Conservation (phyloP, 2,329 filamentous ascomycete species). For the Talaromyces pinophilus region DNA sequence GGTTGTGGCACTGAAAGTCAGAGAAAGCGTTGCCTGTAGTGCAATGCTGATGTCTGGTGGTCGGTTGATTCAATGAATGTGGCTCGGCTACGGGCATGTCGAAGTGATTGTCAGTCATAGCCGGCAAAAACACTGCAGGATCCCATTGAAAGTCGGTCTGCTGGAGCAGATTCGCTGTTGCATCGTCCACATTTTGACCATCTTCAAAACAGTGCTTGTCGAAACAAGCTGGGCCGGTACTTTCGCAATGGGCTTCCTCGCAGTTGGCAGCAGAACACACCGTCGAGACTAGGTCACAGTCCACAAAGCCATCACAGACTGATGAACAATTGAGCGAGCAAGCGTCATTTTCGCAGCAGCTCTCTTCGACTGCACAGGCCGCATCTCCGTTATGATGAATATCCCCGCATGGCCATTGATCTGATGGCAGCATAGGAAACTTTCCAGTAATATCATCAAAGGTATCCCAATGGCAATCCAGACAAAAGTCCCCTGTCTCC, state of each 20-base stretch:
- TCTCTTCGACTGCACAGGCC: slow-evolving; percentile 35
- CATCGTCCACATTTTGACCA: slow-evolving; percentile 30
- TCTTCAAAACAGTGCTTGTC: slow-evolving; percentile 41
- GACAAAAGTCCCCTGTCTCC: slow-evolving; percentile 39
- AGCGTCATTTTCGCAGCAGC: slow-evolving; percentile 44
- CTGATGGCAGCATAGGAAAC: slow-evolving; percentile 29
- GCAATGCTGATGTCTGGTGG: slow-evolving; percentile 6
- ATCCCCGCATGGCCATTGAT: slow-evolving; percentile 35
- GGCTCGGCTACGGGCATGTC: slow-evolving; percentile 16
- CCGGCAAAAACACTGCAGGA: slow-evolving; percentile 31
- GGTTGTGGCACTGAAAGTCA: slow-evolving; percentile 17
- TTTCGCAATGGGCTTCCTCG: slow-evolving; percentile 32
- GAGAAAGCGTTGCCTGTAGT: not conserved
- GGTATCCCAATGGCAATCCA: slow-evolving; percentile 46
- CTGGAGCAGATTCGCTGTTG: slow-evolving; percentile 37
- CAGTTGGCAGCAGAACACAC: slow-evolving; percentile 40
- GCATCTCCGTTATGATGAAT: slow-evolving; percentile 32
- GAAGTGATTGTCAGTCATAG: slow-evolving; percentile 23
- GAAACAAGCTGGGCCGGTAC: slow-evolving; percentile 40
- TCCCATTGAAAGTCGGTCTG: slow-evolving; percentile 35
- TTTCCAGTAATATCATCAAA: slow-evolving; percentile 37
- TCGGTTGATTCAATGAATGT: slow-evolving; percentile 2
- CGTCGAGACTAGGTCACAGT: slow-evolving; percentile 40
- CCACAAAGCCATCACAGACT: slow-evolving; percentile 45
- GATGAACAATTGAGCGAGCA: slow-evolving; percentile 43